These are phyloP conservation scores for Botrytis aclada DNA, from an alignment of 2,329 filamentous ascomycete genomes.

Conservation along the genomic window DNA sequence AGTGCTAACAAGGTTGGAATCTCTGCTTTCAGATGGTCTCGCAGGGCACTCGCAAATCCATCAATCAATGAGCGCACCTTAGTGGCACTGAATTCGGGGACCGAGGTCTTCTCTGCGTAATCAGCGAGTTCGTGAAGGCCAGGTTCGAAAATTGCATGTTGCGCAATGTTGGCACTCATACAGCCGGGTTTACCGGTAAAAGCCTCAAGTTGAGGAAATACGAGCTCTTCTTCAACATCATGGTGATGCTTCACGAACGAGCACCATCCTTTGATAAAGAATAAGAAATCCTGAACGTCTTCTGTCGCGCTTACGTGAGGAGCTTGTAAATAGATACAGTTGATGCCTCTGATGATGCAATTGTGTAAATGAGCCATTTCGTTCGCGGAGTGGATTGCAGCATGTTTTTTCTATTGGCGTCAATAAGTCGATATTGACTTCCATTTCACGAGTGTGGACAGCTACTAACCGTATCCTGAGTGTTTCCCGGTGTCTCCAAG, in stretches of 20 bases:
- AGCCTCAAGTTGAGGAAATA: not conserved
- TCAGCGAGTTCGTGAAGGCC: not conserved
- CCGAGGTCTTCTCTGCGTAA: no score
- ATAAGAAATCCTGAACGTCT: not conserved
- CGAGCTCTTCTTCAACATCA: not conserved
- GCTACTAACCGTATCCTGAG: no score
- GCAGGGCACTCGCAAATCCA: no score
- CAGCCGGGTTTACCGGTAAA: not conserved
- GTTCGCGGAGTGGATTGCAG: not conserved
- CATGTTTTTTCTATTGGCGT: not conserved
- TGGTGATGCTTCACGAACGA: not conserved
- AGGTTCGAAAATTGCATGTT: slow-evolving; percentile 1
- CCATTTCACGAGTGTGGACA: not conserved
- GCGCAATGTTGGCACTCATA: not conserved
- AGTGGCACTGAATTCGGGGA: no score
- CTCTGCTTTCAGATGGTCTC: no score
- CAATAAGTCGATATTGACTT: not conserved
- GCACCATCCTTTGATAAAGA: not conserved
- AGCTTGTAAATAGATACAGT: not conserved
- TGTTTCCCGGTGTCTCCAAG: no score
- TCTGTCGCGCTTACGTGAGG: not conserved
- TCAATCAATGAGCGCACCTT: no score
- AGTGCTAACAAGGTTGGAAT: no score
- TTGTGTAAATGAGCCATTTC: not conserved
- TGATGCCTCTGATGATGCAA: not conserved